A percentile compares a stretch with the other conserved stretches of the same genome.
Conservation (phyloP, 345 rosid species). For the Citrus unshiu region DNA sequence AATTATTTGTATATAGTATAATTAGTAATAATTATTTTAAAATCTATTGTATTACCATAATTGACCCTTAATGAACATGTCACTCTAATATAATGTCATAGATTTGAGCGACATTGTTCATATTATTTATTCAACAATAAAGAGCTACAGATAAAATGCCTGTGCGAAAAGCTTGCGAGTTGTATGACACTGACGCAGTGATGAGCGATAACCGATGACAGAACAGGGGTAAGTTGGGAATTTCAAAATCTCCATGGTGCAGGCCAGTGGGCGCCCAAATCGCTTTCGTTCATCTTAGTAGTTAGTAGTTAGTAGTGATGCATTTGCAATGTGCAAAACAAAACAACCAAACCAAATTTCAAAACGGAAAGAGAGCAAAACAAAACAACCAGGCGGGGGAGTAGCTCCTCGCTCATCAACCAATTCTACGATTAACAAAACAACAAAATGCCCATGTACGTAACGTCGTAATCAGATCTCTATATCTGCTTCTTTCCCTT, state of each 20-base stretch:
- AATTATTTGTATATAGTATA: too few relatives aligned
- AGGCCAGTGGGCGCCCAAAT: background rate
- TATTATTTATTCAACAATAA: too few relatives aligned
- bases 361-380: background rate
- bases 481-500: background rate
- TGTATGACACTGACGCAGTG: too few relatives aligned
- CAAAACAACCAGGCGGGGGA: background rate
- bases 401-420: background rate
- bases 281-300: background rate
- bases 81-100: too few relatives aligned
- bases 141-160: too few relatives aligned
- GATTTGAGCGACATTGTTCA: too few relatives aligned
- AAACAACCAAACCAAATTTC: background rate
- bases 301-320: background rate
- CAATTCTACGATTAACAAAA: background rate
- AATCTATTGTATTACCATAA: too few relatives aligned
- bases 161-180: too few relatives aligned
- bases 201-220: background rate
- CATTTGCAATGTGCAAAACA: background rate
- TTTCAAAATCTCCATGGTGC: background rate
- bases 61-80: too few relatives aligned
- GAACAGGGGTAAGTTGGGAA: background rate
- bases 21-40: too few relatives aligned
- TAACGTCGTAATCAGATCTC: constrained; percentile 19
- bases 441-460: background rate